phyloP scores from a whole-genome alignment of 2,329 filamentous ascomycete genomes.

The Aspergillus jensenii region DNA sequence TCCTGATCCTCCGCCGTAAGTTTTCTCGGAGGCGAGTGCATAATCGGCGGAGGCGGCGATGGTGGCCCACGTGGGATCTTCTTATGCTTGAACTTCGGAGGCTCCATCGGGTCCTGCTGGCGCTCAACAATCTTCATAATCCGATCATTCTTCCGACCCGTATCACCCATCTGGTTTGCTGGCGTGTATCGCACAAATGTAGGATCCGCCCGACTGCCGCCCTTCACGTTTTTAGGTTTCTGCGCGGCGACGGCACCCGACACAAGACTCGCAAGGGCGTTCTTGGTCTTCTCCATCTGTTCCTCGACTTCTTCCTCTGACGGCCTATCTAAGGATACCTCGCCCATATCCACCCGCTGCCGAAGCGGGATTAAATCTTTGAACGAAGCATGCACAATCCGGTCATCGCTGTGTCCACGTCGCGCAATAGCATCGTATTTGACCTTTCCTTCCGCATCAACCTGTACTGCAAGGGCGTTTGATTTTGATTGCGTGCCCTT shows the following conservation, averaged over 20 bases:
- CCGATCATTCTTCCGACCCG: slow-evolving; percentile 80
- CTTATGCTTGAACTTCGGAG: slow-evolving; percentile 98
- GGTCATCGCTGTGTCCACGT: slow-evolving; percentile 78
- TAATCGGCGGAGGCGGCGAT: slow-evolving; percentile 86
- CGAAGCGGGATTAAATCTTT: slow-evolving; percentile 94
- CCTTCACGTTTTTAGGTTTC: slow-evolving; percentile 92
- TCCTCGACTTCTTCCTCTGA: slow-evolving; percentile 79
- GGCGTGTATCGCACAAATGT: slow-evolving; percentile 96
- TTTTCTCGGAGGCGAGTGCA: slow-evolving; percentile 93
- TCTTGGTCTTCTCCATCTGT: slow-evolving; percentile 84
- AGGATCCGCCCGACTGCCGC: slow-evolving; percentile 75
- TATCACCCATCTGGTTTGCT: slow-evolving; percentile 93
- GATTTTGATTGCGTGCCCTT: slow-evolving; percentile 68
- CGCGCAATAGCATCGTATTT: slow-evolving; percentile 95
- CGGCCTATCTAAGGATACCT: slow-evolving; percentile 82
- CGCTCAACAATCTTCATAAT: slow-evolving; percentile 98
- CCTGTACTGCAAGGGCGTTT: slow-evolving; percentile 89
- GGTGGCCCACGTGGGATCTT: slow-evolving; percentile 93
- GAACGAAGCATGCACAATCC: slow-evolving; percentile 92
- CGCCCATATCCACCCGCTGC: slow-evolving; percentile 88
- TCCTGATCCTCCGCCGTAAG: slow-evolving; percentile 96
- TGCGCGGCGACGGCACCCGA: slow-evolving; percentile 85
- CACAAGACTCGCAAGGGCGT: slow-evolving; percentile 78
- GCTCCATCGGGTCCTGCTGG: slow-evolving; percentile 92
- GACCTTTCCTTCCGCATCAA: slow-evolving; percentile 87